These are phyloP conservation scores for Apophysomyces ossiformis DNA, from an alignment of 371 early-diverging fungal species.

Conservation along the genomic window DNA sequence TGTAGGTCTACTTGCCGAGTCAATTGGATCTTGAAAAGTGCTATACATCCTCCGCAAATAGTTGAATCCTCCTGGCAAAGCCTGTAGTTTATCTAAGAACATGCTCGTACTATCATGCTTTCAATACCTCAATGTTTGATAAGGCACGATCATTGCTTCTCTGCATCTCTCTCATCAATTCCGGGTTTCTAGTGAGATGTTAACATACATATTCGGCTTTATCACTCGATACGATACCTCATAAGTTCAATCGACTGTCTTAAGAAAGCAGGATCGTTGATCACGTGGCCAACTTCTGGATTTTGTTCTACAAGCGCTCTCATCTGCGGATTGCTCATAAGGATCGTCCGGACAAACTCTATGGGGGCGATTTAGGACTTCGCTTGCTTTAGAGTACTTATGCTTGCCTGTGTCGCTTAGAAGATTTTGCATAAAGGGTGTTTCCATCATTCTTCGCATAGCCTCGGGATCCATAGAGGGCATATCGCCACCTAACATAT, in stretches of 20 bases:
- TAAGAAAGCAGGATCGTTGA: conserved; percentile 78
- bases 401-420: conserved; percentile 49
- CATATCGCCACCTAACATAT: conserved; percentile 17
- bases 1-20: conserved; percentile 47
- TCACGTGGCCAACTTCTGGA: conserved; percentile 79
- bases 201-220: background rate
- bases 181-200: conserved; percentile 65
- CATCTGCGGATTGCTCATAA: conserved; percentile 76
- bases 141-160: conserved; percentile 87
- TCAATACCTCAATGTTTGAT: conserved; percentile 76
- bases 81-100: conserved; percentile 20
- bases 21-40: conserved; percentile 75
- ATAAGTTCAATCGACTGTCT: conserved; percentile 69
- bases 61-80: conserved; percentile 84
- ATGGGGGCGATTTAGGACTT: conserved; percentile 13
- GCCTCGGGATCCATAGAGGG: conserved; percentile 47
- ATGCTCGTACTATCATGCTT: background rate
- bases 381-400: background rate
- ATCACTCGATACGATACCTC: conserved; percentile 30
- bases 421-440: conserved; percentile 53
- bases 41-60: conserved; percentile 83
- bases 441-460: conserved; percentile 59
- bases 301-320: conserved; percentile 71
- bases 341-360: conserved; percentile 74
- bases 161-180: conserved; percentile 80